Conservation (phyloP, 2,329 filamentous ascomycete species). For the Ceratocystis huliohia region DNA sequence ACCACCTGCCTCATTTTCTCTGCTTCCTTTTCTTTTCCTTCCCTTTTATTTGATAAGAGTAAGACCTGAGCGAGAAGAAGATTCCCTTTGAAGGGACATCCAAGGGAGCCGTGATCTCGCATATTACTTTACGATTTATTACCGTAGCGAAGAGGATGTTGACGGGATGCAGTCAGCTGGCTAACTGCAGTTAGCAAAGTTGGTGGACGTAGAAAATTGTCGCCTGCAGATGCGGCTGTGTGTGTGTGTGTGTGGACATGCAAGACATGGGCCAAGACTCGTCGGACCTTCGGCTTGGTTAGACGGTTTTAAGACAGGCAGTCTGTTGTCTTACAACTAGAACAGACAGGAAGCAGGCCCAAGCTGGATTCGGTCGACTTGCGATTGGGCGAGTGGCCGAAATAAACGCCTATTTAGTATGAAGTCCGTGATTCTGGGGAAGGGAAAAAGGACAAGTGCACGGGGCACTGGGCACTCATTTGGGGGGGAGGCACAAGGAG, state of each 20-base stretch:
- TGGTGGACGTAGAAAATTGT: not conserved
- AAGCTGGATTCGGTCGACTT: not conserved
- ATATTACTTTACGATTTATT: not conserved
- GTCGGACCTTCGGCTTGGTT: slow-evolving; percentile 3
- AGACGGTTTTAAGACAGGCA: not conserved
- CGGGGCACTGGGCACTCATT: not conserved
- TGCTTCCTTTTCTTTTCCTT: not conserved
- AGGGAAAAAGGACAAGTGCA: not conserved
- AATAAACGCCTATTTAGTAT: slow-evolving; percentile 1
- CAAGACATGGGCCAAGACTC: not conserved
- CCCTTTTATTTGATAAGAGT: not conserved
- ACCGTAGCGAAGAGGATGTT: not conserved
- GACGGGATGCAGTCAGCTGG: not conserved
- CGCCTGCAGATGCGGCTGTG: not conserved
- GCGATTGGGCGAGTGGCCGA: not conserved
- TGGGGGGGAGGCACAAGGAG: no score
- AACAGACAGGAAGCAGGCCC: not conserved
- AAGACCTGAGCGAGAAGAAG: not conserved
- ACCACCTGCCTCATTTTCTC: not conserved
- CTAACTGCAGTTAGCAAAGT: not conserved
- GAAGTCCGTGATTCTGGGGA: slow-evolving; percentile 1
- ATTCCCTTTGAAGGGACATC: not conserved
- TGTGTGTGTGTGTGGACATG: not conserved
- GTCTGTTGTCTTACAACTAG: not conserved
- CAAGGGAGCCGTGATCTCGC: not conserved